A percentile compares a stretch with the other conserved stretches of the same genome.
Evolutionary conservation across 192 early-diverging fungal genomes (phyloP).

Genomic region (Coemansia nantahalensis): DNA sequence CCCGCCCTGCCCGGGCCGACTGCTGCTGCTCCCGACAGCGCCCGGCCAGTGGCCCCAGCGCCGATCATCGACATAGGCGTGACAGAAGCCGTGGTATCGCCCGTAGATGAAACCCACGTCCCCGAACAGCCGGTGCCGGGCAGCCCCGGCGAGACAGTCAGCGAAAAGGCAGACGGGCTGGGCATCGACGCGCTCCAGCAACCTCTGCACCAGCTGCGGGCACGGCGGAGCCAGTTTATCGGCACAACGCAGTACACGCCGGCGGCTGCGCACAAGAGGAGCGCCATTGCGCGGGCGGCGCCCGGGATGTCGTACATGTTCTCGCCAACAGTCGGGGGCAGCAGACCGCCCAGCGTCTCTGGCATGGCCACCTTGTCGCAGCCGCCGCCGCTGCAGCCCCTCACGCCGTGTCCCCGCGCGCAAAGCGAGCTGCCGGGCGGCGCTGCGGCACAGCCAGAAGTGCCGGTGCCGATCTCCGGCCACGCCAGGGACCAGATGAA

Average conservation of each 20-base stretch:
- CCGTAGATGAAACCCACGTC: not conserved
- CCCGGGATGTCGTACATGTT: slow-evolving; percentile 55
- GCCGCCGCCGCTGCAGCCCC: no score
- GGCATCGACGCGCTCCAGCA: slow-evolving; percentile 15
- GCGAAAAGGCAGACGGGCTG: slow-evolving; percentile 17
- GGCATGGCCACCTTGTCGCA: slow-evolving; percentile 19
- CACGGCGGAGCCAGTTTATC: slow-evolving; percentile 16
- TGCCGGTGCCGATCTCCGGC: no score
- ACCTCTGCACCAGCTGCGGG: slow-evolving; percentile 22
- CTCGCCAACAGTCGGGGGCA: slow-evolving; percentile 34
- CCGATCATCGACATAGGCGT: no score
- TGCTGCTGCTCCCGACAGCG: no score
- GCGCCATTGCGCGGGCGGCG: slow-evolving; percentile 41
- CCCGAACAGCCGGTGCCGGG: slow-evolving; percentile 7
- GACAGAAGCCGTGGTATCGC: no score
- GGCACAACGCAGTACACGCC: slow-evolving; percentile 49
- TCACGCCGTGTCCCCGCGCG: no score
- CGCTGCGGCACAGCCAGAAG: not conserved
- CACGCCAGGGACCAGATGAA: no score
- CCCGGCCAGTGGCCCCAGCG: no score
- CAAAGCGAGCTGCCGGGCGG: not conserved
- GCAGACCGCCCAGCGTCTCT: slow-evolving; percentile 45
- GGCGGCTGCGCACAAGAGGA: slow-evolving; percentile 19
- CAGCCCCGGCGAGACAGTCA: slow-evolving; percentile 1
- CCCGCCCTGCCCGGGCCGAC: no score